phyloP scores from a whole-genome alignment of 805 yeast species.

The Kluyveromyces dobzhanskii region DNA sequence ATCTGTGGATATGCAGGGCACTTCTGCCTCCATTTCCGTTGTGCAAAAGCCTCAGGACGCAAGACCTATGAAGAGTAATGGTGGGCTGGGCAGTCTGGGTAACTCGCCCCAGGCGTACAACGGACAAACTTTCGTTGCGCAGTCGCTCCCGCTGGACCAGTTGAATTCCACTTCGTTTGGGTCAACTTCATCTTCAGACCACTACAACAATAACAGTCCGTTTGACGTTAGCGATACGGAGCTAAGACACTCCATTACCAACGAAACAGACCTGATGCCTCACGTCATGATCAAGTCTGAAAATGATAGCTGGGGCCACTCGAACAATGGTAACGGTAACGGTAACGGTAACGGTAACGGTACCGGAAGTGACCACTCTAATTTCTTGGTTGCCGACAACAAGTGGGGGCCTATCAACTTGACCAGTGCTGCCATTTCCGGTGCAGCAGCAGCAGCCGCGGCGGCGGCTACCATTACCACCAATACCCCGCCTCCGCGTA shows the following conservation, averaged over 20 bases:
- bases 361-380: background rate
- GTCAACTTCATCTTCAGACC: constrained; percentile 1
- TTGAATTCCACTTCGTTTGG: constrained; percentile 4
- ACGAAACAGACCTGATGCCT: constrained; percentile 1
- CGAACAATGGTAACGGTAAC: constrained; percentile 3
- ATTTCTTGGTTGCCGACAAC: no score
- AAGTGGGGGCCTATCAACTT: constrained; percentile 1
- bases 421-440: background rate
- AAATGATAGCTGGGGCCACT: constrained; percentile 3
- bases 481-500: background rate
- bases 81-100: background rate
- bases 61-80: background rate
- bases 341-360: constrained; percentile 1
- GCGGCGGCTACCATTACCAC: no score
- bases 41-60: background rate
- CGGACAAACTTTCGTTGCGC: background rate
- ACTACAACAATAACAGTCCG: constrained; percentile 6
- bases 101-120: background rate
- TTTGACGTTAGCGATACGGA: constrained; percentile 9
- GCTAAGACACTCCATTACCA: constrained; percentile 1
- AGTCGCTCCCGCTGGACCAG: constrained; percentile 6
- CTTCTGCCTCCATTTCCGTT: background rate
- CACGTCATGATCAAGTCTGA: background rate
- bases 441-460: background rate
- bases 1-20: background rate